Base-by-base conservation (phyloP, 176 grass and related monocot species). In the Hyparrhenia diplandra region DNA sequence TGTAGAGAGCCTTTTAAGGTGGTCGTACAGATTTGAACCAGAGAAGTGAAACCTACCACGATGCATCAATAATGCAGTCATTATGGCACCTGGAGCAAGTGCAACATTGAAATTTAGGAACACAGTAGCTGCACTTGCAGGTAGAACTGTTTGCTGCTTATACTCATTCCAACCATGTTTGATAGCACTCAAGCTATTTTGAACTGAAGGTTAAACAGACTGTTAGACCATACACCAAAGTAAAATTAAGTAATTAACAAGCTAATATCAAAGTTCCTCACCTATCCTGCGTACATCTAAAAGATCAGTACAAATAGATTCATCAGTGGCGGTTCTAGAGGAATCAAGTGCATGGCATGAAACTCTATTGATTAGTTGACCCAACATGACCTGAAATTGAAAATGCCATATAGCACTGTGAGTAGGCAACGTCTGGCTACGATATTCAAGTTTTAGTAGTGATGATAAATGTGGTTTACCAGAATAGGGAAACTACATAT, bases 81-180 rank as follows among this genome's bases (percentile, higher is more conserved):
- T 95, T 78, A 98, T 95, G 17, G 95, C 92, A 76, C 95, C 95
- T 14, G 92, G 95, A 66, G 92, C 96, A 86, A 99, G 88, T 39
- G 92, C 96, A 66, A 99, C 71, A 82, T 99, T 99, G 64, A 99
- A 91, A 85, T 89, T 95, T 75, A 99, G 84, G 78, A 95, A 90
- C 73, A 95, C 96, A 23, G 93, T 93, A 67, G 96, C 96, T 64
- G 92, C 85, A 75, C 96, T 99, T 63, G 96, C 92, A 83, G 90
- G 92, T 82, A 95, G 86, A 80, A 95, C 96, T 68, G 90, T 90
- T 78, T 99, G 96, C 67, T 93, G 86, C 60, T 88, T 95, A 72
- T 99, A 99, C 86, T 99, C 96, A 34, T 84, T 84, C 96, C 92
- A 99, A 66, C 96, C 96, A 70, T 95, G 93, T 84, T 71, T 84